Evolutionary conservation across 192 early-diverging fungal species (phyloP), one percentile per base, ranked within the genome.

Genomic region (Thoreauomyces humboldtii): DNA sequence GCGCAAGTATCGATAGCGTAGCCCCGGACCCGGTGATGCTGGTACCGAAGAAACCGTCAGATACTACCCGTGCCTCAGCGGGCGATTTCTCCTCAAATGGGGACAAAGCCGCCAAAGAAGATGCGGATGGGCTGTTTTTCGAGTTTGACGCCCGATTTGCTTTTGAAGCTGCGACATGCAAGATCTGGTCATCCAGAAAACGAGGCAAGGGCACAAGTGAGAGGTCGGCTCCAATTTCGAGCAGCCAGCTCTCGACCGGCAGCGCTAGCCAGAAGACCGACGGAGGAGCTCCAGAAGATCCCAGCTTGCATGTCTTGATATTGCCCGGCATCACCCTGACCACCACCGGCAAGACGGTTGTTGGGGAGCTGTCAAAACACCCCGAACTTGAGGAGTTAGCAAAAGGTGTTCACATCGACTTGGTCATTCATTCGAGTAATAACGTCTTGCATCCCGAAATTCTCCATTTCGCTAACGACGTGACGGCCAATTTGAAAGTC

Each of bases 391-490:
- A 50, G 2, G 29, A 46, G 27, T n/a, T 12, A 1, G 21, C 51
- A 15, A 73, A 70, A n/a, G 69, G 74, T 22, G 42, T 86, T 7
- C 83, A 87, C 67, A 73, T 82, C 11, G 85, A 88, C 45, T 70
- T 90, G 24, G 62, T 85, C 42, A 81, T 90, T 56, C 83, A 85
- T 59, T 69, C 81, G 33, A 89, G 89, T 45, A 75, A 89, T 44
- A 92, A 92, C 59, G 79, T 74, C 0, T 54, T 92, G 12, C 81
- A 88, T 66, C 90, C 90, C 14, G 81, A 85, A 0, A 67, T 92
- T 14, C 76, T 92, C 0, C 75, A 78, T 4, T 91, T 92, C 58
- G 79, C 89, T 41, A 77, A 82, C 63, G 84, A 90, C n/a, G 71
- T 87, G 19, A 74, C 81, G 4, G 73, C 80, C 12, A 86, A 81